Evolutionary conservation across 2,329 filamentous ascomycete genomes (phyloP), one percentile per base, ranked within the genome.

Genomic region (Hirsutella rhossiliensis): DNA sequence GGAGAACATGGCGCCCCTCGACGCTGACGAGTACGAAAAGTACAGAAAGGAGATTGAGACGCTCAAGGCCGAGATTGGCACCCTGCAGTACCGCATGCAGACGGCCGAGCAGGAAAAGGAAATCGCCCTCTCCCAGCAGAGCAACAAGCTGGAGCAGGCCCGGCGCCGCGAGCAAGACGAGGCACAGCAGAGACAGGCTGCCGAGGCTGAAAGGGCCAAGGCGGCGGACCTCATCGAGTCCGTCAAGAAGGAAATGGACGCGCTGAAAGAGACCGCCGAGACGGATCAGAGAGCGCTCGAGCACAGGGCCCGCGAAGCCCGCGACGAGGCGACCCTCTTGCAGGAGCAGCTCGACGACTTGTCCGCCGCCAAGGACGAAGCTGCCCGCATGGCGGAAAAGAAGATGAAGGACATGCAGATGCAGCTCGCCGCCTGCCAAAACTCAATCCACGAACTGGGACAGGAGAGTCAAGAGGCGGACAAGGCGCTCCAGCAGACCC

Each of bases 81-180:
- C 87, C 0, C 69, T 96, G 42, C 82, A 82, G 48, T 98, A 96
- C 65, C 87, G 90, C 46, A 73, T 95, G 51, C 85, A 88, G 55
- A 90, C 85, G 17, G 69, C 86, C 43, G 89, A 90, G 55, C 87
- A 95, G 53, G 90, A 97, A 57, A 82, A 85, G 53, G 87, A 94
- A 46, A 76, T 96, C 54, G 71, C 80, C 40, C 73, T 79, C 11
- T 71, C 95, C 15, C 81, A 87, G 48, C 84, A 92, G 53, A 83
- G 87, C 51, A 84, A 86, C 54, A 90, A 95, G 55, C 63, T 95
- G 19, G 80, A 90, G 48, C 87, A 94, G 45, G 73, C 82, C 2
- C 81, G 86, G 51, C 73, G 81, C 40, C 84, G 83, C 49, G 84
- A 86, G n/a, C 88, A 96, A 55, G 82, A 86, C 9, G 89, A 95